Evolutionary conservation across 1,284 basidiomycete species (phyloP).

Genomic region (Rhodotorula sp.): DNA sequence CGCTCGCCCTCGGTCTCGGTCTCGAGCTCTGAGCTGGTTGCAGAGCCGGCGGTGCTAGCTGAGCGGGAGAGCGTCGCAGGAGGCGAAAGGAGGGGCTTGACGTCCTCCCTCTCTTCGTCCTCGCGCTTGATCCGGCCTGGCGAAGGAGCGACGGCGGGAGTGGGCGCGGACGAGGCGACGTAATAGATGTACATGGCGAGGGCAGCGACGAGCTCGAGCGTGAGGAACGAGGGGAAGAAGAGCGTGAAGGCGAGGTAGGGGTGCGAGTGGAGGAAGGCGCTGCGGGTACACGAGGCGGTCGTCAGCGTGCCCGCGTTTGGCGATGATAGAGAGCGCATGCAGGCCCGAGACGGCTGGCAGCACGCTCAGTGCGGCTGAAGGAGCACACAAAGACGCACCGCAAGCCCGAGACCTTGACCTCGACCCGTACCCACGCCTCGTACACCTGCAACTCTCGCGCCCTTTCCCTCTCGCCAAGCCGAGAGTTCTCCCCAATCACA

Average conservation of each 20-base stretch:
- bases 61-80: no score
- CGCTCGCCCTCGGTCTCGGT: no score
- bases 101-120: background rate
- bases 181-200: slow-evolving; percentile 5
- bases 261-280: slow-evolving; percentile 6
- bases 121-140: background rate
- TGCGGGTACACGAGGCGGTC: background rate
- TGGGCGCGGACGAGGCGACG: background rate
- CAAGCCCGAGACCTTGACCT: slow-evolving; percentile 1
- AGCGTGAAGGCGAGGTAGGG: slow-evolving; percentile 5
- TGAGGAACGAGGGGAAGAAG: slow-evolving; percentile 22
- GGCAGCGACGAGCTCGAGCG: slow-evolving; percentile 6
- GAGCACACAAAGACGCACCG: background rate
- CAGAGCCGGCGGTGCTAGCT: no score
- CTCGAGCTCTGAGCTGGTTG: no score
- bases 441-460: slow-evolving; percentile 19
- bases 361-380: no score
- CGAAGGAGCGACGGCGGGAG: background rate
- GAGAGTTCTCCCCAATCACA: no score
- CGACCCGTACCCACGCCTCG: slow-evolving; percentile 13
- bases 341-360: no score
- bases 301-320: background rate
- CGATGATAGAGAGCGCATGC: no score
- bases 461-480: background rate
- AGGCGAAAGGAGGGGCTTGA: background rate